Percentiles rank a stretch among this genome's conserved stretches.
Conservation (phyloP, 148 eudicot genomes). For the Limonium bicolor region DNA sequence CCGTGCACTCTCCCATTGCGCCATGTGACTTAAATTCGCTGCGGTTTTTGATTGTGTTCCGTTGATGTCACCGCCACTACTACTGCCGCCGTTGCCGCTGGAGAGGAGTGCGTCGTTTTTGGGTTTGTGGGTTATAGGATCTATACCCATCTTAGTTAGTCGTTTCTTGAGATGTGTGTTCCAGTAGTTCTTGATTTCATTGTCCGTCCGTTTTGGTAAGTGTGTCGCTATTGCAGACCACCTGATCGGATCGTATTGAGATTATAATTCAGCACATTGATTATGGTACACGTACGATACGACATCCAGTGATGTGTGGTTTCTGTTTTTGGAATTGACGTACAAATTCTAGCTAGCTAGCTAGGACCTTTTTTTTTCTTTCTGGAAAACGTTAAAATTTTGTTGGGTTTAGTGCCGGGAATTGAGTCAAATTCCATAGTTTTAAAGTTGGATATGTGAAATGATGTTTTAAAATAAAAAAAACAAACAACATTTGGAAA, state of each 20-base stretch:
- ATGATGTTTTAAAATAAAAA: background rate
- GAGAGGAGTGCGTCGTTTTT: constrained; percentile 48
- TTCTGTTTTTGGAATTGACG: no score
- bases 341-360: background rate
- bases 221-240: constrained; percentile 99
- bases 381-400: background rate
- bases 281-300: background rate
- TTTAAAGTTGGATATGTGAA: background rate
- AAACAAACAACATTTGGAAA: background rate
- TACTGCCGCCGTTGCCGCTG: constrained; percentile 13
- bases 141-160: constrained; percentile 76
- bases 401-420: no score
- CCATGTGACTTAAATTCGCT: constrained; percentile 87
- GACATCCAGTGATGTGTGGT: no score
- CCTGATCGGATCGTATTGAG: constrained; percentile 14
- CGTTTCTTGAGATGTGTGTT: constrained; percentile 87
- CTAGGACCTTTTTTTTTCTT: background rate
- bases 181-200: constrained; percentile 93
- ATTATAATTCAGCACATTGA: background rate
- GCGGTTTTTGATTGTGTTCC: constrained; percentile 50
- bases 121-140: constrained; percentile 90
- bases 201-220: constrained; percentile 82
- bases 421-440: background rate
- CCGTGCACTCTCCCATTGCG: constrained; percentile 96
- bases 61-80: no score